A percentile compares a stretch with the other conserved stretches of the same genome.
Evolutionary conservation across 768 basidiomycete genomes (phyloP).

Genomic region (Mycena galopus): DNA sequence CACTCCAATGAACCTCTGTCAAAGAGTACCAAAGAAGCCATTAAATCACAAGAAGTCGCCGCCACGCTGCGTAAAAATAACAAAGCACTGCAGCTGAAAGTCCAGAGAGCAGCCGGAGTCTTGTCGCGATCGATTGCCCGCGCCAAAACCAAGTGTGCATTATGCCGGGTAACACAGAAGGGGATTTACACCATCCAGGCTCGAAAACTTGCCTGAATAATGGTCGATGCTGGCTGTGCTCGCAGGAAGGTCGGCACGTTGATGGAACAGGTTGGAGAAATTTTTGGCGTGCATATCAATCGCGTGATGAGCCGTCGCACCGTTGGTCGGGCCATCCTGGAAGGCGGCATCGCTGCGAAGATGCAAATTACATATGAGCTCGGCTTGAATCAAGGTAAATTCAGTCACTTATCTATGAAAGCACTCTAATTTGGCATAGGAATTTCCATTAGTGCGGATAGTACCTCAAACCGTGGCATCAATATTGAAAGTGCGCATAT

Average conservation of each 20-base stretch:
- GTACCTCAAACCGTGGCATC: slow-evolving; percentile 6
- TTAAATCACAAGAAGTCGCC: neutral
- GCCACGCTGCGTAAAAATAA: neutral
- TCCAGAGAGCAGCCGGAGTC: neutral
- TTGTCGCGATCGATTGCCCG: neutral
- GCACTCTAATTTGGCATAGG: neutral
- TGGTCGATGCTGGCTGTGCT: slow-evolving; percentile 1
- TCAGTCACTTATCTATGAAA: neutral
- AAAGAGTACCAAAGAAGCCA: neutral
- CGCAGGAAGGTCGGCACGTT: neutral
- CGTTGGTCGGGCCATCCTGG: slow-evolving; percentile 29
- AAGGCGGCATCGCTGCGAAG: slow-evolving; percentile 27
- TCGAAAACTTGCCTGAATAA: neutral
- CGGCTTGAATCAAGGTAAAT: slow-evolving; percentile 17
- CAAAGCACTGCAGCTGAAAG: neutral
- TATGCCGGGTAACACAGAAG: neutral
- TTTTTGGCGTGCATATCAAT: slow-evolving; percentile 11
- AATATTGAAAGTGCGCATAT: slow-evolving; percentile 4
- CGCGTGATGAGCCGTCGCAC: slow-evolving; percentile 32
- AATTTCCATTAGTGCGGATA: slow-evolving; percentile 10
- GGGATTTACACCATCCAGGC: slow-evolving; percentile 2
- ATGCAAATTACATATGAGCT: slow-evolving; percentile 31
- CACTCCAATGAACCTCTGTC: neutral
- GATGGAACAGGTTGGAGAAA: neutral
- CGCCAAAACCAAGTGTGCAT: neutral